phyloP scores from a whole-genome alignment of 257 asterid species.

The Galeopsis tetrahit region DNA sequence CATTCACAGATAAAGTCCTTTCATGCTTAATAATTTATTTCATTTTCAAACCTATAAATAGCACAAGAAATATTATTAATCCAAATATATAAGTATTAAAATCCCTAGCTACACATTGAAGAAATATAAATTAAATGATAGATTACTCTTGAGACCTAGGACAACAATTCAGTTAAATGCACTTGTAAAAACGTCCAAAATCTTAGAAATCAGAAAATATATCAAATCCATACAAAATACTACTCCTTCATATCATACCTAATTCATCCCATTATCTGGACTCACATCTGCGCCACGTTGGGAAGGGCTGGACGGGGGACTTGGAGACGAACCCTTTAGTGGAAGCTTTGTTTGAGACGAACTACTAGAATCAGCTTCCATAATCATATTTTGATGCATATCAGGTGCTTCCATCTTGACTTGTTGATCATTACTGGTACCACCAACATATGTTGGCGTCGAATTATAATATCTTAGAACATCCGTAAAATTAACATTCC shows the following conservation, averaged over 20 bases:
- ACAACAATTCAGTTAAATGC: not conserved
- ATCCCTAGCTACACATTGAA: not conserved
- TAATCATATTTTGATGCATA: too few species aligned
- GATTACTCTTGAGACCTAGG: not conserved
- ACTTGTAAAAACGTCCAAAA: conserved; percentile 2
- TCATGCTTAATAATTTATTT: not conserved
- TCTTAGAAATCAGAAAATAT: conserved; percentile 32
- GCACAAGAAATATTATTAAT: not conserved
- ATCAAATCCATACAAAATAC: conserved; percentile 16
- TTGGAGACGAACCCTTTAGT: conserved; percentile 31
- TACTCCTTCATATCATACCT: conserved; percentile 28
- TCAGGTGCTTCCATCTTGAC: too few species aligned
- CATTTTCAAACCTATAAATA: too few species aligned
- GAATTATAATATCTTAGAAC: too few species aligned
- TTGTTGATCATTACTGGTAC: too few species aligned
- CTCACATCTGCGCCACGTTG: conserved; percentile 62
- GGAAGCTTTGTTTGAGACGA: too few species aligned
- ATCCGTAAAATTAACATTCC: too few species aligned
- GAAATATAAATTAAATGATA: not conserved
- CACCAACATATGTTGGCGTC: too few species aligned
- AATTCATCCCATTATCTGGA: conserved; percentile 52
- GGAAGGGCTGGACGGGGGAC: conserved; percentile 66
- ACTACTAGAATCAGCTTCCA: too few species aligned
- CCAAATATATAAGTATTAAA: not conserved
- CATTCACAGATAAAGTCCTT: not conserved